These are phyloP conservation scores for Arthrinium puccinioides DNA, from an alignment of 2,329 filamentous ascomycete species.

Conservation along the genomic window DNA sequence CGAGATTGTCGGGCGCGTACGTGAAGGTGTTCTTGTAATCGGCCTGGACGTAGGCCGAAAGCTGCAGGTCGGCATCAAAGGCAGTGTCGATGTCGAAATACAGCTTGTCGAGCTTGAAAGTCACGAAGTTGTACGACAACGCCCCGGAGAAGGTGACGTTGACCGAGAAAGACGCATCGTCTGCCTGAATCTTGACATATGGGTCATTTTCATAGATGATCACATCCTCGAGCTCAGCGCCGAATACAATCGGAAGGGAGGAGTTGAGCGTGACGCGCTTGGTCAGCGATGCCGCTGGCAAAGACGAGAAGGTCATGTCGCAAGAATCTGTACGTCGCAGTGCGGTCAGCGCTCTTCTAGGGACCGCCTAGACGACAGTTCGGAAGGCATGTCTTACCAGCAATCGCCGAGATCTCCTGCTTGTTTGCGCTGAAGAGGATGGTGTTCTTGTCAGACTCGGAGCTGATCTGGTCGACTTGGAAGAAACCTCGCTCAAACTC, in stretches of 20 bases:
- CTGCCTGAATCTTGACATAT: conserved; percentile 26
- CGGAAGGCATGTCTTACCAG: conserved; percentile 20
- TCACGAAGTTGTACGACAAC: conserved; percentile 31
- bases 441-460: conserved; percentile 17
- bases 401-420: conserved; percentile 23
- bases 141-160: conserved; percentile 32
- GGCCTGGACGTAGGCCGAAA: conserved; percentile 26
- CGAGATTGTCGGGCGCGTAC: conserved; percentile 27
- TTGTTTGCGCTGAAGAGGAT: conserved; percentile 24
- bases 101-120: conserved; percentile 24
- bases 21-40: conserved; percentile 23
- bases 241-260: conserved; percentile 8
- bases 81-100: conserved; percentile 34
- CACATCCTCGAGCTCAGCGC: conserved; percentile 15
- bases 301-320: conserved; percentile 3
- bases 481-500: conserved; percentile 32
- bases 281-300: not conserved
- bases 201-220: conserved; percentile 20
- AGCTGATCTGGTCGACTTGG: conserved; percentile 20
- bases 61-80: conserved; percentile 26
- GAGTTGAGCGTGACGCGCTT: conserved; percentile 1
- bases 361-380: not conserved
- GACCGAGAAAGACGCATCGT: conserved; percentile 25
- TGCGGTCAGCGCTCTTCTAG: not conserved
- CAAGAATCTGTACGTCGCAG: not conserved